Evolutionary conservation across 441 rosid genomes (phyloP), one percentile per base, ranked within the genome.

Genomic region (Croton laevigatus): DNA sequence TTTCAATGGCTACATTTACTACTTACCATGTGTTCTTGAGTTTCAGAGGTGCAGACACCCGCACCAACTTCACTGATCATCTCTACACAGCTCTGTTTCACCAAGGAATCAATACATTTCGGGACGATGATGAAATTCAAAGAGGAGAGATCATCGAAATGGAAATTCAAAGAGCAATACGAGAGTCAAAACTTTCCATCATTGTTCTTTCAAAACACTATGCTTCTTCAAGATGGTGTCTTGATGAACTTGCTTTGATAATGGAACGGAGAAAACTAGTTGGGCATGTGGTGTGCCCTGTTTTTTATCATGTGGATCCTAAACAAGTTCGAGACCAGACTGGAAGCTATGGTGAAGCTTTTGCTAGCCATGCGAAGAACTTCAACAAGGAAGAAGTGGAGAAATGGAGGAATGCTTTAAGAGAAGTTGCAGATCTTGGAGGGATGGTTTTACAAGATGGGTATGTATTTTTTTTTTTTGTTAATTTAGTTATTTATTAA

Each of bases 331-430:
- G 83, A 71, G 67, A 61, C 23, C 86, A 79, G 61, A 68, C 69
- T 0, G 84, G 84, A 0, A 73, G 72, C 37, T 83, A 75, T 7
- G 74, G 48, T 22, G 71, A 75, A 51, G 69, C 68, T 2, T 75
- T 75, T 71, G 68, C 45, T 59, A 14, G 36, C 9, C 78, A 49
- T 65, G 40, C 51, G n/a, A 53, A 38, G 19, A 3, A 37, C 20
- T 57, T 53, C 42, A 48, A 58, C 44, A 23, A 74, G 48, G 52
- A 72, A 5, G 65, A 14, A 1, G 84, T 81, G n/a, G 51, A 79
- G 13, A 16, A 61, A 8, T 86, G 86, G 89, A 83, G 80, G 69
- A 54, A 40, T 4, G 87, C 86, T 67, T 69, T 83, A 63, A 69
- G 38, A 49, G 67, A 68, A 62, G 81, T 75, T 1, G 83, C 84